phyloP scores from a whole-genome alignment of 352 stramenopile genomes.

The Globisporangium abappressorium region DNA sequence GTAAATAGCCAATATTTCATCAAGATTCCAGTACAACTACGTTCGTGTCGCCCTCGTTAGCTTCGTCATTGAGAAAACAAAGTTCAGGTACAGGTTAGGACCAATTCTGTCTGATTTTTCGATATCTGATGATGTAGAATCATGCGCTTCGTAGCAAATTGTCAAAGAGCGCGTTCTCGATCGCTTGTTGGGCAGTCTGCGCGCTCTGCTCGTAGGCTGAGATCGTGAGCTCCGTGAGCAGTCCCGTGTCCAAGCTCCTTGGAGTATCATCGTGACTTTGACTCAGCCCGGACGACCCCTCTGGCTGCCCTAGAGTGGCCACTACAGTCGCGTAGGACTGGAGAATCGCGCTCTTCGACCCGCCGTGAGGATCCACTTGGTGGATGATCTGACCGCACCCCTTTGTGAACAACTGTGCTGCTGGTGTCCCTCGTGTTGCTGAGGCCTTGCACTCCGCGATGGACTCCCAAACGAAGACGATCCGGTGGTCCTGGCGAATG shows the following conservation, averaged over 20 bases:
- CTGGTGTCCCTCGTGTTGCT: neutral
- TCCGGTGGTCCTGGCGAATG: neutral
- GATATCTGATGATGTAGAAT: too few species aligned
- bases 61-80: too few species aligned
- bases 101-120: too few species aligned
- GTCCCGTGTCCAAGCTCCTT: neutral
- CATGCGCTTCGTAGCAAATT: neutral
- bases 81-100: too few species aligned
- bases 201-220: constrained; percentile 5
- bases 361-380: neutral
- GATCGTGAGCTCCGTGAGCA: constrained; percentile 4
- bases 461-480: constrained; percentile 10
- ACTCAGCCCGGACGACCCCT: neutral
- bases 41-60: too few species aligned
- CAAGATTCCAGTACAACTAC: too few species aligned
- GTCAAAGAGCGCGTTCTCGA: constrained; percentile 17
- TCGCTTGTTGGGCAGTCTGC: constrained; percentile 3
- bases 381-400: constrained; percentile 2
- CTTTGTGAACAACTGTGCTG: neutral
- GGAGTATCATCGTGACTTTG: neutral
- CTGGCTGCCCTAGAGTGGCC: neutral
- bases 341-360: neutral
- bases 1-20: too few species aligned
- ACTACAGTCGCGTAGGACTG: constrained; percentile 10
- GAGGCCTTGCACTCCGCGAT: neutral